phyloP scores from a whole-genome alignment of 2,329 filamentous ascomycete species.

The Nectriaceae sp. region DNA sequence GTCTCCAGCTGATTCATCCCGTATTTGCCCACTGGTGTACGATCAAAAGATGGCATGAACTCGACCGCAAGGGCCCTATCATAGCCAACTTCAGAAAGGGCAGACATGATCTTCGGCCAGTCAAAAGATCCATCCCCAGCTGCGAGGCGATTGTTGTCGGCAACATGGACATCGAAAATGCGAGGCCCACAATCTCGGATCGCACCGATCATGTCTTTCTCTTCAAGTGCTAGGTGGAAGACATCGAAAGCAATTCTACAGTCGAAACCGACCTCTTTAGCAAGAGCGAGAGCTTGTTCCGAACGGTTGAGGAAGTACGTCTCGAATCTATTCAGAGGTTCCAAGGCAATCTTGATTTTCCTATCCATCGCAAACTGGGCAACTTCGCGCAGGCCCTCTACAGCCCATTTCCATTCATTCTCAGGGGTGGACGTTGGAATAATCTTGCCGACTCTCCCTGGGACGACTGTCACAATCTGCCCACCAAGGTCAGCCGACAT shows the following conservation, averaged over 20 bases:
- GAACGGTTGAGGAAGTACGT: constrained; percentile 23
- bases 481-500: constrained; percentile 17
- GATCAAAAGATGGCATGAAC: constrained; percentile 23
- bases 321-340: constrained; percentile 23
- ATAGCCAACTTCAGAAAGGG: constrained; percentile 10
- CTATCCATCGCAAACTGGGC: constrained; percentile 12
- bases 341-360: constrained; percentile 16
- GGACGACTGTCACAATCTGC: constrained; percentile 12
- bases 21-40: constrained; percentile 12
- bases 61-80: constrained; percentile 16
- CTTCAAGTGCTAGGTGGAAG: constrained; percentile 19
- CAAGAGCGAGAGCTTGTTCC: constrained; percentile 20
- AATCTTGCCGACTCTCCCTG: constrained; percentile 16
- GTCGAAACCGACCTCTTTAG: constrained; percentile 14
- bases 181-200: constrained; percentile 10
- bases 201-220: constrained; percentile 14
- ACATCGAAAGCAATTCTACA: constrained; percentile 18
- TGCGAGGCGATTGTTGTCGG: constrained; percentile 19
- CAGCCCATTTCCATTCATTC: constrained; percentile 21
- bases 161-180: constrained; percentile 19
- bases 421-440: constrained; percentile 12
- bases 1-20: constrained; percentile 16
- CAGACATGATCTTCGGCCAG: constrained; percentile 15
- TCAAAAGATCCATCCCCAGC: constrained; percentile 18
- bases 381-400: constrained; percentile 14